Base-by-base conservation (phyloP, 1,284 basidiomycete species). In the Cystobasidium pallidum region DNA sequence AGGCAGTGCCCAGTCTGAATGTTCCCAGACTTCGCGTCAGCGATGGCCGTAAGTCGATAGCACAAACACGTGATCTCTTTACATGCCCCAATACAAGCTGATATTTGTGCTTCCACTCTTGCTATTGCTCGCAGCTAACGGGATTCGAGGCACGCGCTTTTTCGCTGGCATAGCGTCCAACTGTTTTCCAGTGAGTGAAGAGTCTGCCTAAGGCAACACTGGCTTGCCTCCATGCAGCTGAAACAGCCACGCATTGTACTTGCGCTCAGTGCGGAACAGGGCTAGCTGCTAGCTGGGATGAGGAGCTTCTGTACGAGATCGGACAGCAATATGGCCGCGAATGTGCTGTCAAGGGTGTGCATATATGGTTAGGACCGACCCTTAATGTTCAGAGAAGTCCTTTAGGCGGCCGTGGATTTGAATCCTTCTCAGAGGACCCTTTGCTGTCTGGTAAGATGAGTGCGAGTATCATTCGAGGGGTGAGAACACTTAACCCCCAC, bases 341-440 rank as follows among this genome's bases (percentile, higher is more conserved):
- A 36, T 70, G 67, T 34, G 11, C 30, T 10, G 41, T 26, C 6
- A 3, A 30, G 36, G 67, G 67, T n/a, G 61, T 65, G 3, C 67
- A 70, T 28, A 45, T 3, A 24, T 28, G 10, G 52, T 28, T 59
- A 13, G 67, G 67, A 7, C 67, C 67, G 28, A 70, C 67, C 7
- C 26, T 32, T 80, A 90, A 89, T 78, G 88, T 89, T 36, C 88
- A 88, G 76, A 84, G 88, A 19, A 74, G 71, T 10, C 80, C 80
- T n/a, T 75, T 78, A 7, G 80, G 80, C 13, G 80, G 78, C 4
- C 82, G 88, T 28, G 84, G 86, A 7, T 89, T 89, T 76, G 88
- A 89, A 79, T 87, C 86, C 3, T 89, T 88, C 80, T 87, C 86
- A 0, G 88, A 90, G 28, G 52, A n/a, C n/a, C n/a, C n/a, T n/a